A percentile compares a stretch with the other conserved stretches of the same genome.
phyloP scores from a whole-genome alignment of 1,284 basidiomycete species.

The Cryptococcus sp. region DNA sequence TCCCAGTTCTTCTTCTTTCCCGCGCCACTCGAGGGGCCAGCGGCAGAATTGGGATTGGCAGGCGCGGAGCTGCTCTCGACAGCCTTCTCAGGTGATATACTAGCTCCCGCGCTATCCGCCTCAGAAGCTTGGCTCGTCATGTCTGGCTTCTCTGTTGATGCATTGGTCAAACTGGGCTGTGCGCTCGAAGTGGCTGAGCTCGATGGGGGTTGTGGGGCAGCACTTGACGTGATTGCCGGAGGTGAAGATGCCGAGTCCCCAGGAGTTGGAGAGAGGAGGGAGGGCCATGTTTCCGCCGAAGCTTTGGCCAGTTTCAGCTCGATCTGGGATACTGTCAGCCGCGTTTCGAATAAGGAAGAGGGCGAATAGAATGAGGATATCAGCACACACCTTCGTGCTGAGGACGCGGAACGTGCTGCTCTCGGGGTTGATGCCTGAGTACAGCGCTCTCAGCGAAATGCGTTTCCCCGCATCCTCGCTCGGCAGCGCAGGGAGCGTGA shows the following conservation, averaged over 20 bases:
- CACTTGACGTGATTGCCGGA: not conserved
- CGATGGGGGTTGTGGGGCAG: not conserved
- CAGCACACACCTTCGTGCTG: constrained; percentile 75
- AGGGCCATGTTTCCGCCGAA: constrained; percentile 63
- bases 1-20: constrained; percentile 49
- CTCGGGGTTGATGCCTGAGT: constrained; percentile 71
- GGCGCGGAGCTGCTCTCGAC: constrained; percentile 1
- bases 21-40: not conserved
- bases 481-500: constrained; percentile 61
- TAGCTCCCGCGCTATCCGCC: not conserved
- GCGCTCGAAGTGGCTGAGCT: no score
- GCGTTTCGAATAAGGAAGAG: constrained; percentile 44
- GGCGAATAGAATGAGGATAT: constrained; percentile 52
- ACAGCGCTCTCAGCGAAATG: constrained; percentile 64
- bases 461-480: constrained; percentile 44
- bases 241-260: constrained; percentile 3
- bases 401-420: constrained; percentile 68
- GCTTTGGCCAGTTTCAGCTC: constrained; percentile 47
- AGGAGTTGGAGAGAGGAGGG: constrained; percentile 36
- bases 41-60: no score
- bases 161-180: no score
- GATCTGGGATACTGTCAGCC: constrained; percentile 31
- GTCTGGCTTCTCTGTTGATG: no score
- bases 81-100: constrained; percentile 6
- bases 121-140: no score